Evolutionary conservation across 2,329 filamentous ascomycete species (phyloP), one percentile per base, ranked within the genome.

Genomic region (Nemania sp.): DNA sequence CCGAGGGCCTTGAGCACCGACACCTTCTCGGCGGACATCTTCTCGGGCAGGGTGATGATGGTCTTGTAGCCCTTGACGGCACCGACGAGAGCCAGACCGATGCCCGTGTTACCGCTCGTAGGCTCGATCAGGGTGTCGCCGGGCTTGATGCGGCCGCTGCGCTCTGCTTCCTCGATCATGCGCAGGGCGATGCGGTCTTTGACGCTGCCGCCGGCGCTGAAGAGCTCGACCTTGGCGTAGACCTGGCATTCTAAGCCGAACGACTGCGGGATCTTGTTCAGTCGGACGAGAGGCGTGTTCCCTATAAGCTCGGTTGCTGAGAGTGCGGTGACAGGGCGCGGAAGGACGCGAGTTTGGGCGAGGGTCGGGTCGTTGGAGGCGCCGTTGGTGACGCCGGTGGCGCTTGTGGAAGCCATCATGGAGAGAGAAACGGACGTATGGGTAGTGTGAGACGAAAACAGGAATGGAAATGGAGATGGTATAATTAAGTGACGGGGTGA

Each of bases 21-120:
- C 40, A 99, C 95, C 79, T 99, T 99, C 79, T 99, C 95, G 49
- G 92, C 90, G 1, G 92, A 97, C 95, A 99, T 99, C 83, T 99
- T 99, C 80, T 99, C 95, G 53, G 95, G 95, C 47, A 99, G 86
- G 11, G 95, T 99, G 76, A 99, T 99, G 78, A 99, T 98, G 42
- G 93, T 96, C 78, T 94, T 94, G 83, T 98, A 99, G 67, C 93
- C 94, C 81, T 97, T 98, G 72, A 99, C 90, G 15, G 95, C 95
- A 59, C 87, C 94, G 17, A 98, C 94, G 35, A 99, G 87, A 29
- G 95, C 95, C 42, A 99, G 83, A 20, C 95, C 95, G 67, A 99
- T 99, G 67, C 95, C 95, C 81, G 95, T 99, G 77, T 99, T 99
- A 57, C 95, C 95, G 73, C 92, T 97, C 49, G 95, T 99, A 10